Evolutionary conservation across 116 monocot species (phyloP).

Genomic region (Iris pallida): DNA sequence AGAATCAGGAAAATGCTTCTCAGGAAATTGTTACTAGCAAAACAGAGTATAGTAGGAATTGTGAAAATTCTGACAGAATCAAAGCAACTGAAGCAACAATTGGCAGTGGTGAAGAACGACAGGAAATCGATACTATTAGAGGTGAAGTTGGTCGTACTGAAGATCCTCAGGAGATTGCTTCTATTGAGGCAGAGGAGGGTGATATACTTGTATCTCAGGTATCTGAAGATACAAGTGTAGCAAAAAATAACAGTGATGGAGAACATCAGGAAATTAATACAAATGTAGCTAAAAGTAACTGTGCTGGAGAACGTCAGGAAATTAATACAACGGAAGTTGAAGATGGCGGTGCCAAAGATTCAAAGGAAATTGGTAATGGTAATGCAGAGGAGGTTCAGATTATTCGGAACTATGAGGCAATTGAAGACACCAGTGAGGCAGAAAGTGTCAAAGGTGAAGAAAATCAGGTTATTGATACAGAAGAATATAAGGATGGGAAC

Average conservation of each 20-base stretch:
- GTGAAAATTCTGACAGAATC: background rate
- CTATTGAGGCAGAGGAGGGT: background rate
- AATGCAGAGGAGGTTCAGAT: background rate
- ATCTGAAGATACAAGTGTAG: background rate
- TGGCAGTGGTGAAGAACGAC: background rate
- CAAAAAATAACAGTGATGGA: background rate
- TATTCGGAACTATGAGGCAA: background rate
- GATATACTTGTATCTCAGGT: background rate
- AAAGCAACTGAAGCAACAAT: background rate
- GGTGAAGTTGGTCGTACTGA: background rate
- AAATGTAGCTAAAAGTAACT: background rate
- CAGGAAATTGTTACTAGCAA: background rate
- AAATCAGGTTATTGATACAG: too few relatives aligned
- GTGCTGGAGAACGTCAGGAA: background rate
- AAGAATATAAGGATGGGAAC: too few relatives aligned
- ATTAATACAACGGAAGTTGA: background rate
- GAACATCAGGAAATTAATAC: background rate
- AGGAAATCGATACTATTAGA: background rate
- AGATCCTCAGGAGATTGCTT: background rate
- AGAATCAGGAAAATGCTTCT: constrained; percentile 2
- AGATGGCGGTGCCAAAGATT: background rate
- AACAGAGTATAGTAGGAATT: background rate
- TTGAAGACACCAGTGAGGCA: constrained; percentile 1
- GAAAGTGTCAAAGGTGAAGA: background rate
- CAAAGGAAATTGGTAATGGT: background rate